Conservation (phyloP, 148 eudicot genomes). For the Camellia lanceoleosa region DNA sequence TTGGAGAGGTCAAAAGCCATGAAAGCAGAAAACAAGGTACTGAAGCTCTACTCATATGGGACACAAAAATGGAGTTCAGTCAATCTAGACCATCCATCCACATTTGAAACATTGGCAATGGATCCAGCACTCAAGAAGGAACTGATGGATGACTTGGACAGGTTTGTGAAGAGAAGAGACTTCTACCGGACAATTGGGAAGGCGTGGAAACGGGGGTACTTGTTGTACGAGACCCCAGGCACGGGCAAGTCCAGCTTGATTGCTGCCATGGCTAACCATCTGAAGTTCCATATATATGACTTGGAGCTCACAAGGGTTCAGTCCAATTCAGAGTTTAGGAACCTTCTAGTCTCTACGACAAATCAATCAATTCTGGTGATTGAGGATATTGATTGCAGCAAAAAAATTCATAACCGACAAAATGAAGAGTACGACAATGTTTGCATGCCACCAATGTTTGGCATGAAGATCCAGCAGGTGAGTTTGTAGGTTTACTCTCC, state of each 20-base stretch:
- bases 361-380: conserved; percentile 23
- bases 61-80: not conserved
- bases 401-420: conserved; percentile 10
- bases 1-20: conserved; percentile 7
- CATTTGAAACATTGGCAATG: conserved; percentile 29
- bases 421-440: not conserved
- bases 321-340: conserved; percentile 14
- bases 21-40: not conserved
- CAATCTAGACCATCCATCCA: conserved; percentile 24
- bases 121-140: conserved; percentile 21
- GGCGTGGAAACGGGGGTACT: conserved; percentile 30
- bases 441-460: too few species aligned
- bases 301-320: conserved; percentile 12
- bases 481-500: not conserved
- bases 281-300: conserved; percentile 24
- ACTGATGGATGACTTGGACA: conserved; percentile 21
- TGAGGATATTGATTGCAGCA: conserved; percentile 31
- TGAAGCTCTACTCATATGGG: conserved; percentile 6
- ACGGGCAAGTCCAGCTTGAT: conserved; percentile 31
- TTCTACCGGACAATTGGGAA: conserved; percentile 22
- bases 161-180: conserved; percentile 20
- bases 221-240: conserved; percentile 28
- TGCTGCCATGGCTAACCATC: conserved; percentile 29
- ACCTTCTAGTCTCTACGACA: conserved; percentile 4
- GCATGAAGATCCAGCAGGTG: not conserved